Percentiles rank a stretch among this genome's conserved stretches.
Evolutionary conservation across 1,139 yeast genomes (phyloP).

Genomic region (Protomyces lactucae-debilis): DNA sequence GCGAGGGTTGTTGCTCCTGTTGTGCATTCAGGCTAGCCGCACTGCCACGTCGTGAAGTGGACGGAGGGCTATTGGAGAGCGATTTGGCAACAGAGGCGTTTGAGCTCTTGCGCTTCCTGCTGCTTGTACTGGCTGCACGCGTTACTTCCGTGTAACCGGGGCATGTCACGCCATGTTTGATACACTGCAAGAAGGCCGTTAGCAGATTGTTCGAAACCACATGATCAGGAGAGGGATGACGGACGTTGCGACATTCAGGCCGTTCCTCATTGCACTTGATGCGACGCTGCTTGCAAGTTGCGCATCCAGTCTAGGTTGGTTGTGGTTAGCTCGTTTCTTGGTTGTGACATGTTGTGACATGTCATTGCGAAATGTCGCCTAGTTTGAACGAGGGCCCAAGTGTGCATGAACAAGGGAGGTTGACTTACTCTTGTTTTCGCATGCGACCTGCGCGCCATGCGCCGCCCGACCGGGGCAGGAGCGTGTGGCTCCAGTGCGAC

Average conservation of each 20-base stretch:
- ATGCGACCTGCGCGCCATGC: slow-evolving; percentile 18
- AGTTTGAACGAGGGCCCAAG: too few relatives aligned
- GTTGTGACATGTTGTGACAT: background rate
- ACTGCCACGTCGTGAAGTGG: background rate
- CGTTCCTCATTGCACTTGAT: slow-evolving; percentile 21
- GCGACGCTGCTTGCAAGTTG: slow-evolving; percentile 19
- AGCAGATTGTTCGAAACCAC: background rate
- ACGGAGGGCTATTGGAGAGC: background rate
- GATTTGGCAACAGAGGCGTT: background rate
- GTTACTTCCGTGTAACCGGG: slow-evolving; percentile 20
- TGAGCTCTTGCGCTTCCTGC: background rate
- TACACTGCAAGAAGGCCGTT: slow-evolving; percentile 1
- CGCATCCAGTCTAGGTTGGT: slow-evolving; percentile 12
- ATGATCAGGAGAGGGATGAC: background rate
- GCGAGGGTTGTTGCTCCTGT: background rate
- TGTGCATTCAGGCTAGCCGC: background rate
- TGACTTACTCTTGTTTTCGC: slow-evolving; percentile 14
- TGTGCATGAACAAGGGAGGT: too few relatives aligned
- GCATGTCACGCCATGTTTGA: slow-evolving; percentile 20
- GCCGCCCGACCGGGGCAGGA: background rate
- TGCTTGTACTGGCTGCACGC: background rate
- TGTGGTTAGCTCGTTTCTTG: background rate
- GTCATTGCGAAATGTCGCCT: background rate
- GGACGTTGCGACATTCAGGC: slow-evolving; percentile 23
- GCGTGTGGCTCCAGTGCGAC: background rate